These are phyloP conservation scores for Picea glauca DNA, from an alignment of 75 land plant species.

Conservation along the genomic window DNA sequence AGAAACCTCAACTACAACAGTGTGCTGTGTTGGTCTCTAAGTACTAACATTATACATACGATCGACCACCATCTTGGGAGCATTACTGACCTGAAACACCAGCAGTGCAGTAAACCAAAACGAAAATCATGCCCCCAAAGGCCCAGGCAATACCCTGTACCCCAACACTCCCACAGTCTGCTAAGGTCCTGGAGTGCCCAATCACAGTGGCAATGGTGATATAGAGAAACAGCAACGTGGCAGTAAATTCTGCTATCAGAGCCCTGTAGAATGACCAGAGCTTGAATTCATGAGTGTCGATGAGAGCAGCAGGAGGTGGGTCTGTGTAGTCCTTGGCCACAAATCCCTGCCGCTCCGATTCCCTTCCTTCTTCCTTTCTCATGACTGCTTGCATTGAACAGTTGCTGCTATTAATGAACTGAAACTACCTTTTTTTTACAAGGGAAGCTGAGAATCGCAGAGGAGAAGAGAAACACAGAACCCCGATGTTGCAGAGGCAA, in stretches of 20 bases:
- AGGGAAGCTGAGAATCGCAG: too few species aligned
- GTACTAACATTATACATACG: too few species aligned
- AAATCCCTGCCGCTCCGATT: not conserved
- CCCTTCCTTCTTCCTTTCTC: not conserved
- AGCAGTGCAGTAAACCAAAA: conserved; percentile 47
- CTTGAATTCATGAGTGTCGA: conserved; percentile 44
- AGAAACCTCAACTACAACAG: too few species aligned
- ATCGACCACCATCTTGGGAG: too few species aligned
- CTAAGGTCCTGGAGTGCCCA: conserved; percentile 29
- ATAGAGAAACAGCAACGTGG: conserved; percentile 72
- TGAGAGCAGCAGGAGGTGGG: conserved; percentile 47
- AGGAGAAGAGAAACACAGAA: too few species aligned
- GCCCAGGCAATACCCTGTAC: conserved; percentile 72
- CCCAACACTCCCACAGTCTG: conserved; percentile 54
- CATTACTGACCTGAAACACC: conserved; percentile 29
- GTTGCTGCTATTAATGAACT: too few species aligned
- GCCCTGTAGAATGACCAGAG: conserved; percentile 79
- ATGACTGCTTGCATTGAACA: not conserved
- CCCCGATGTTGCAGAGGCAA: too few species aligned
- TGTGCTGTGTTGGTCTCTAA: too few species aligned
- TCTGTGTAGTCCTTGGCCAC: conserved; percentile 51
- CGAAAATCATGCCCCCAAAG: conserved; percentile 51
- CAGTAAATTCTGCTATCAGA: conserved; percentile 68
- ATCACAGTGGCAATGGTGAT: conserved; percentile 58
- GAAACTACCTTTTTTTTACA: too few species aligned